These are phyloP conservation scores for Tricholoma bakamatsutake DNA, from an alignment of 768 basidiomycete species.

Conservation along the genomic window DNA sequence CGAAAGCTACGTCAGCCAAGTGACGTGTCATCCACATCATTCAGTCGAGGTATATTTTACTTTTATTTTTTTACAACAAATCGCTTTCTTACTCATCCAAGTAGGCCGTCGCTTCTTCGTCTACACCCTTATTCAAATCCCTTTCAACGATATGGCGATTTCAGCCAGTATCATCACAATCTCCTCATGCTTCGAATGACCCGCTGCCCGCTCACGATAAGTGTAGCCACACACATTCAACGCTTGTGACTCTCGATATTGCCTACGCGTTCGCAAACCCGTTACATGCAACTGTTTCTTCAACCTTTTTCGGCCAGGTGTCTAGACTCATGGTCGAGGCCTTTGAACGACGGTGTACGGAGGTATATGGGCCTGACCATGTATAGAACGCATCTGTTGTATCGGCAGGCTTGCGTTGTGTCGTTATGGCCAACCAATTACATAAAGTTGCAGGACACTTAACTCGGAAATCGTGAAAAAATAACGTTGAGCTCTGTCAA, in stretches of 20 bases:
- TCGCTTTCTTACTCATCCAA: conserved; percentile 2
- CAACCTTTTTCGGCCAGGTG: conserved; percentile 81
- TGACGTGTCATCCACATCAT: conserved; percentile 73
- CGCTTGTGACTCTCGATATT: conserved; percentile 80
- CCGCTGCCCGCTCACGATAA: conserved; percentile 11
- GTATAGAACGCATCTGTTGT: neutral
- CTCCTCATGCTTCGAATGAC: conserved; percentile 29
- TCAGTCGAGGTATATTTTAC: conserved; percentile 64
- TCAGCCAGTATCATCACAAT: conserved; percentile 44
- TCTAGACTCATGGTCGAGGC: conserved; percentile 87
- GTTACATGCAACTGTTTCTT: conserved; percentile 75
- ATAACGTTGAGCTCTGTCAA: neutral
- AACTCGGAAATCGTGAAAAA: no score
- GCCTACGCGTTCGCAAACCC: conserved; percentile 86
- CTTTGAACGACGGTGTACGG: conserved; percentile 79
- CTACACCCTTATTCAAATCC: conserved; percentile 68
- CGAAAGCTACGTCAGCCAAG: conserved; percentile 84
- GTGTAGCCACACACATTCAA: conserved; percentile 38
- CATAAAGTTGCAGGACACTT: neutral
- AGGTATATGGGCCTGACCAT: conserved; percentile 53
- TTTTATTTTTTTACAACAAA: neutral
- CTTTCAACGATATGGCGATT: conserved; percentile 74
- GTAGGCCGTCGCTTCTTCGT: conserved; percentile 68
- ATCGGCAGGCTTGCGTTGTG: neutral
- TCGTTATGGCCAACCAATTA: neutral